Conservation (phyloP, 2,329 filamentous ascomycete species). For the Colletotrichum incanum region DNA sequence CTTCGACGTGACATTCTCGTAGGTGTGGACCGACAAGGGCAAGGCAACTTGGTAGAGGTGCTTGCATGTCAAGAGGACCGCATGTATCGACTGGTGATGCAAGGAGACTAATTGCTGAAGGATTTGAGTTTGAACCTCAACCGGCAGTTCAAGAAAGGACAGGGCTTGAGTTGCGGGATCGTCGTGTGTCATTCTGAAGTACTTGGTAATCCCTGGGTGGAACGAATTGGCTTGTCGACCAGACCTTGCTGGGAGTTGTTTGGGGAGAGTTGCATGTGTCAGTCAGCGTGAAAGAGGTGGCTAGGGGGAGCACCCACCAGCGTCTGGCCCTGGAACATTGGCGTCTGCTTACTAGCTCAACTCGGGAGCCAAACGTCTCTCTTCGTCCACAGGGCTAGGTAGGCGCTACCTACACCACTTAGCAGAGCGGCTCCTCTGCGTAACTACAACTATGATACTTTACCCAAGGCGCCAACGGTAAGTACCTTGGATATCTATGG, state of each 20-base stretch:
- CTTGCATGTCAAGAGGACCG: slow-evolving; percentile 14
- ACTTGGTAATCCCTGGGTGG: not conserved
- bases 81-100: slow-evolving; percentile 3
- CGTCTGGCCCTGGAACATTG: not conserved
- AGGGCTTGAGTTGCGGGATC: not conserved
- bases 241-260: slow-evolving; percentile 3
- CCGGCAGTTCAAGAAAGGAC: not conserved
- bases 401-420: too few relatives aligned
- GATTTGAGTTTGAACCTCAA: slow-evolving; percentile 5
- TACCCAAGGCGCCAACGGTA: too few relatives aligned
- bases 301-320: slow-evolving; percentile 3
- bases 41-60: slow-evolving; percentile 1
- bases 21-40: slow-evolving; percentile 12
- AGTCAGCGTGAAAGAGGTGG: not conserved
- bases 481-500: too few relatives aligned
- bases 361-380: too few relatives aligned
- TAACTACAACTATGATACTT: too few relatives aligned
- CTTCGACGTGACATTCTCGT: slow-evolving; percentile 4
- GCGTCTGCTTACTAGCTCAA: slow-evolving; percentile 2
- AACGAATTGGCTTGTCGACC: not conserved
- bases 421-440: too few relatives aligned
- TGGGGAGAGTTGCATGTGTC: not conserved
- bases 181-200: not conserved
- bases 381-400: too few relatives aligned
- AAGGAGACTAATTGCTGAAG: slow-evolving; percentile 2